Percentiles rank a stretch among this genome's conserved stretches.
These are phyloP conservation scores for Wickerhamiella galacta DNA, from an alignment of 805 yeast species.

Conservation along the genomic window DNA sequence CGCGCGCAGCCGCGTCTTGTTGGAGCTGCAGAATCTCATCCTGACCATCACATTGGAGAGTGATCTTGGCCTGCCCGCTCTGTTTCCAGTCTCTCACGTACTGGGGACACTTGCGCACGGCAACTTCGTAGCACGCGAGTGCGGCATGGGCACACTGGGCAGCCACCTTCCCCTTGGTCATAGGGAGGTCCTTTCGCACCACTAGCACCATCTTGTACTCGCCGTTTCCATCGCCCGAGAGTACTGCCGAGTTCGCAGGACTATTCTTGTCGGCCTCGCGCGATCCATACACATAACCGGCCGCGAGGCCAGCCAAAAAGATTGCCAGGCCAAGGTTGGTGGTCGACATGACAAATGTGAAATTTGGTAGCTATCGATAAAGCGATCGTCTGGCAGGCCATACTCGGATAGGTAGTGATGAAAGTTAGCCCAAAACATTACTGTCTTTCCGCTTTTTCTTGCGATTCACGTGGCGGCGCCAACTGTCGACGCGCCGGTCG, in stretches of 20 bases:
- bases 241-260: not conserved
- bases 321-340: constrained; percentile 1
- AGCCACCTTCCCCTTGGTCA: constrained; percentile 92
- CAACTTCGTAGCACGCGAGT: constrained; percentile 56
- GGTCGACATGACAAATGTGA: constrained; percentile 27
- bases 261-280: constrained; percentile 2
- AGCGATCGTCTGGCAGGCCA: too few relatives aligned
- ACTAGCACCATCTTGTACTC: constrained; percentile 53
- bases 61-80: constrained; percentile 85
- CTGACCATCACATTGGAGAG: constrained; percentile 47
- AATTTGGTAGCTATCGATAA: too few relatives aligned
- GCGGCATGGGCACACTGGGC: constrained; percentile 99
- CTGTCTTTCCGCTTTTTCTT: too few relatives aligned
- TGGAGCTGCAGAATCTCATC: constrained; percentile 55
- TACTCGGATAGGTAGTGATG: too few relatives aligned
- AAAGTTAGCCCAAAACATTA: too few relatives aligned
- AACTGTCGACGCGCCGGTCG: too few relatives aligned
- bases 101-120: constrained; percentile 40
- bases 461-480: too few relatives aligned
- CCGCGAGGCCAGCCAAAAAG: constrained; percentile 5
- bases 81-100: constrained; percentile 61
- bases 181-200: constrained; percentile 73
- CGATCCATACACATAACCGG: constrained; percentile 5
- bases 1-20: constrained; percentile 65
- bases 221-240: constrained; percentile 1